Evolutionary conservation across 768 basidiomycete species (phyloP), one percentile per base, ranked within the genome.

Genomic region (Leccinum truebloodii): DNA sequence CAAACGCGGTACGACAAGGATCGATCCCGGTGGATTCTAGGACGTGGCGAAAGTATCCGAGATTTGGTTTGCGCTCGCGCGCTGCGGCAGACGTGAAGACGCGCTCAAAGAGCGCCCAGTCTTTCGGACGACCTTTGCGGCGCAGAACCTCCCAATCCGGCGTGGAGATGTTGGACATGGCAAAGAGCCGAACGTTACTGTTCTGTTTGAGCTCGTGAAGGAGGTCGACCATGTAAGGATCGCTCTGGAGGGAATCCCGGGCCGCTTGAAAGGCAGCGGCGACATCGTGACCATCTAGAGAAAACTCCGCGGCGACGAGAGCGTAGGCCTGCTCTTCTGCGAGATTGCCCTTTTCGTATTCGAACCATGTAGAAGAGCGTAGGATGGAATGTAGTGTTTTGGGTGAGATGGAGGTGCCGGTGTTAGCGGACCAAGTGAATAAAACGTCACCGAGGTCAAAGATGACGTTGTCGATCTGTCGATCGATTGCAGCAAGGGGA

Each of bases 401-500:
- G 7, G 68, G 34, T 8, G 65, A 54, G 54, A 68, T 52, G 20
- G 67, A 64, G 3, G 58, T 64, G 26, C 44, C 54, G 1, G 62
- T 61, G 49, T 61, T 41, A 35, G 65, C 60, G 6, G 65, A 69
- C 67, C 67, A 68, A 3, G 68, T 67, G 37, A 69, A 68, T 18
- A 68, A 22, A 3, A 68, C 68, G 4, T 68, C 67, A 22, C 67
- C 67, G 14, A 68, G 55, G 34, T 69, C 67, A n/a, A 68, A 63
- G 24, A 68, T 64, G 4, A 68, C 22, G 6, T 68, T 71, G 32
- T 71, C 69, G 16, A 69, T 61, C 49, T 54, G 58, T 14, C 62
- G 61, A 61, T 67, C 59, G 41, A 58, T 28, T 2, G 24, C 13
- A 22, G 37, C 12, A 32, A 32, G 18, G 3, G 50, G 50, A 5